A percentile compares a stretch with the other conserved stretches of the same genome.
phyloP scores from a whole-genome alignment of 202 grass and related monocot genomes.

The Thinopyrum obtusiflorum region DNA sequence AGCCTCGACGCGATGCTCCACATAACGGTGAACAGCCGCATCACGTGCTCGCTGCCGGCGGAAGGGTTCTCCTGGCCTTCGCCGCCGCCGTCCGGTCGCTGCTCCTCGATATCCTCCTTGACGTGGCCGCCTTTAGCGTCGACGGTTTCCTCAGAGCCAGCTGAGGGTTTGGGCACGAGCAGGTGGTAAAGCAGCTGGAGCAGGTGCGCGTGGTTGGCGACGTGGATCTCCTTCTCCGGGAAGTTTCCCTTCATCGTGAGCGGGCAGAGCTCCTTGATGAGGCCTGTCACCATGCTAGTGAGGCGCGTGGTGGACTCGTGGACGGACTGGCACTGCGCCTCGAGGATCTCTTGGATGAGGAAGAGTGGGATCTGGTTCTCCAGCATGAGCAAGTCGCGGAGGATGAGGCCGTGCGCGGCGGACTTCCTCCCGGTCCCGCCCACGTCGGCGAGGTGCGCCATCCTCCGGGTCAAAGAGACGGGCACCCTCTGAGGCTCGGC shows the following conservation, averaged over 20 bases:
- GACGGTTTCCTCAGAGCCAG: background rate
- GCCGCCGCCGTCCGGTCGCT: background rate
- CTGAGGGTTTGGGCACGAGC: slow-evolving; percentile 46
- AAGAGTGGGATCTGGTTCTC: slow-evolving; percentile 92
- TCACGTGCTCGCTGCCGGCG: slow-evolving; percentile 26
- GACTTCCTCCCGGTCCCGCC: slow-evolving; percentile 44
- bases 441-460: slow-evolving; percentile 68
- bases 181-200: slow-evolving; percentile 67
- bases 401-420: slow-evolving; percentile 51
- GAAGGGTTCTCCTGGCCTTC: background rate
- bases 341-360: slow-evolving; percentile 54
- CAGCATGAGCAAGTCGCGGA: slow-evolving; percentile 70
- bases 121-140: slow-evolving; percentile 31
- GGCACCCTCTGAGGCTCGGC: background rate
- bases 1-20: slow-evolving; percentile 42
- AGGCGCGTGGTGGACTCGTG: slow-evolving; percentile 36
- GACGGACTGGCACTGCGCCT: slow-evolving; percentile 31
- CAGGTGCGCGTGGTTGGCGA: slow-evolving; percentile 52
- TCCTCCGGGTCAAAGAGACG: slow-evolving; percentile 1
- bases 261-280: slow-evolving; percentile 62
- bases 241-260: slow-evolving; percentile 62
- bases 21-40: slow-evolving; percentile 39
- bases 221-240: slow-evolving; percentile 7
- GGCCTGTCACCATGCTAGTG: slow-evolving; percentile 52
- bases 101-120: slow-evolving; percentile 37